phyloP scores from a whole-genome alignment of 768 basidiomycete genomes.

The Pisolithus tinctorius region DNA sequence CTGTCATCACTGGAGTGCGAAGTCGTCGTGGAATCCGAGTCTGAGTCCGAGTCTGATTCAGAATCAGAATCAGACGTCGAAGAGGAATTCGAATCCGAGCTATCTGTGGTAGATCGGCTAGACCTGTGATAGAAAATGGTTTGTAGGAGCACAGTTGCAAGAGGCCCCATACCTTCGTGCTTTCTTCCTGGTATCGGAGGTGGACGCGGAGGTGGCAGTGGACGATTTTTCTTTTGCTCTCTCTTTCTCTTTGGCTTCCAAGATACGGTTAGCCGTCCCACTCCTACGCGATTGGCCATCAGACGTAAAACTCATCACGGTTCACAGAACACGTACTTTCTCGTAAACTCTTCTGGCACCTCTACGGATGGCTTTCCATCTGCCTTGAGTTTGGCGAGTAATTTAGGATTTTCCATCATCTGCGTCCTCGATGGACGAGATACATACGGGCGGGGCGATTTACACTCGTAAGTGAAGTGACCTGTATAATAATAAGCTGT shows the following conservation, averaged over 20 bases:
- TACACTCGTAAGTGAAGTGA: slow-evolving; percentile 92
- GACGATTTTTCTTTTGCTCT: slow-evolving; percentile 36
- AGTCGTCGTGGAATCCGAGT: slow-evolving; percentile 28
- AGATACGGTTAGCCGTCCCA: slow-evolving; percentile 80
- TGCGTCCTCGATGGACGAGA: slow-evolving; percentile 87
- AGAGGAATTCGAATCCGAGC: slow-evolving; percentile 18
- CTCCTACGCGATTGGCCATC: slow-evolving; percentile 33
- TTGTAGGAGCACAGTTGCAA: neutral
- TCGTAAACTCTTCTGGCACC: slow-evolving; percentile 88
- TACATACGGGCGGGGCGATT: slow-evolving; percentile 70
- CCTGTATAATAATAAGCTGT: slow-evolving; percentile 36
- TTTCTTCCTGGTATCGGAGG: slow-evolving; percentile 27
- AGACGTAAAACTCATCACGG: neutral
- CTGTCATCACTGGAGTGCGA: slow-evolving; percentile 32
- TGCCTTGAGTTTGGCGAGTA: slow-evolving; percentile 59
- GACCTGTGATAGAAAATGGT: slow-evolving; percentile 21
- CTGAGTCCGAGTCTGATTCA: slow-evolving; percentile 32
- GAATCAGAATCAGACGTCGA: slow-evolving; percentile 16
- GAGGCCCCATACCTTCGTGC: slow-evolving; percentile 34
- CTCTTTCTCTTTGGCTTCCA: slow-evolving; percentile 79
- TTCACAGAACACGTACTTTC: slow-evolving; percentile 43
- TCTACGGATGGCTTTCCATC: slow-evolving; percentile 75
- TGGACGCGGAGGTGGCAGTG: slow-evolving; percentile 1
- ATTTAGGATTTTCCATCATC: slow-evolving; percentile 70
- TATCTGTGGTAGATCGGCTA: slow-evolving; percentile 21